A percentile compares a stretch with the other conserved stretches of the same genome.
Conservation (phyloP, 1,284 basidiomycete species). For the Leccinum fallax region DNA sequence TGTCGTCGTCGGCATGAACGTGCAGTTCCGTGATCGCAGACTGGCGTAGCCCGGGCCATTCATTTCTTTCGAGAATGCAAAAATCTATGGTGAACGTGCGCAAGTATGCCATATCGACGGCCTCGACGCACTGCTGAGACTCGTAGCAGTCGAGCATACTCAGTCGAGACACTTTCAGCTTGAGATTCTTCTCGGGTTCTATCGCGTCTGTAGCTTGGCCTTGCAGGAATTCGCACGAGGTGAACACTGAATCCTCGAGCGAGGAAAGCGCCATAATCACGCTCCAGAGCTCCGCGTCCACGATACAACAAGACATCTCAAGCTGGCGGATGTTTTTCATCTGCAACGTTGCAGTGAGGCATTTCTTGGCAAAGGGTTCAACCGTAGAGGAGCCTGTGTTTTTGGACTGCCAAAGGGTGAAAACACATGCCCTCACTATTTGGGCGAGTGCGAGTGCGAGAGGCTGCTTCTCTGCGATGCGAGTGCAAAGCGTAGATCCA, state of each 20-base stretch:
- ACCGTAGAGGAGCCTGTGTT: not conserved
- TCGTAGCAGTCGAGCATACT: rapidly evolving
- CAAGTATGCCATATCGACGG: not conserved
- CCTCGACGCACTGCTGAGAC: not conserved
- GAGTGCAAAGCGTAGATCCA: not conserved
- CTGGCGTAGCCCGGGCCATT: not conserved
- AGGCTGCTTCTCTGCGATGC: not conserved
- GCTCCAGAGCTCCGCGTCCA: not conserved
- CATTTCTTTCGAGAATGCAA: rapidly evolving
- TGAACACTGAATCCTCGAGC: not conserved
- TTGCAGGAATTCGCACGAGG: not conserved
- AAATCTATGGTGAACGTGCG: not conserved
- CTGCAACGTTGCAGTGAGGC: not conserved
- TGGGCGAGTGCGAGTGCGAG: not conserved
- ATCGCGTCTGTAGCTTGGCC: not conserved
- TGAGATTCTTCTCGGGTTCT: not conserved
- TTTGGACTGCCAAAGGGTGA: not conserved
- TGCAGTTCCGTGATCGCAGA: not conserved
- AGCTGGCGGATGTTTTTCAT: not conserved
- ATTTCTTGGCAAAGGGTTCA: not conserved
- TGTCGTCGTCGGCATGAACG: not conserved
- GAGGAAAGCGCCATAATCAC: not conserved
- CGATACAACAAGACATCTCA: rapidly evolving
- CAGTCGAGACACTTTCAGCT: not conserved
- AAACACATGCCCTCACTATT: not conserved